Evolutionary conservation across 2,329 filamentous ascomycete genomes (phyloP).

Genomic region (Colletotrichum liaoningense): DNA sequence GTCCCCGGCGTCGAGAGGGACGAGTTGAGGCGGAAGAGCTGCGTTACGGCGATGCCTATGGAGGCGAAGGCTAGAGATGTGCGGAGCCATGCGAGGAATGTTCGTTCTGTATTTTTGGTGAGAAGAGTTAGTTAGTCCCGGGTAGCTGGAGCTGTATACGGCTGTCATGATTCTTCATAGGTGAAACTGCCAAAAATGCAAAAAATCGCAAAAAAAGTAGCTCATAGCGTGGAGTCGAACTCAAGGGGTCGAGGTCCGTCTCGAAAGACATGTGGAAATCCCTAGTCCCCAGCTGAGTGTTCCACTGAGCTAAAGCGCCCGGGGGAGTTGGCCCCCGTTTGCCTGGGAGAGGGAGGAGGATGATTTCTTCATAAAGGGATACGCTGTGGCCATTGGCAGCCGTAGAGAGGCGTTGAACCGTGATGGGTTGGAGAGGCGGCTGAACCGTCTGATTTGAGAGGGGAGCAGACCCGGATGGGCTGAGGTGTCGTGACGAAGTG

Average conservation of each 20-base stretch:
- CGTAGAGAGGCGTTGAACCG: too few relatives aligned
- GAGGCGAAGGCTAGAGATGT: constrained; percentile 85
- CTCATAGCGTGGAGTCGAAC: not conserved
- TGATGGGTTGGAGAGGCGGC: not conserved
- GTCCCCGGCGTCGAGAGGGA: constrained; percentile 55
- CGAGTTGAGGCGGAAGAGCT: constrained; percentile 86
- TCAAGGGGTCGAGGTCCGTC: not conserved
- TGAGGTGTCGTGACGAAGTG: too few relatives aligned
- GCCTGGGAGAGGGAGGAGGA: not conserved
- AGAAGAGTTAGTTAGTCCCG: too few relatives aligned
- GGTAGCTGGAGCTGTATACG: not conserved
- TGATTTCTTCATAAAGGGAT: not conserved
- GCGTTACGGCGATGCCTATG: constrained; percentile 86
- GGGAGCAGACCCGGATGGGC: too few relatives aligned
- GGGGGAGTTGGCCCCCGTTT: too few relatives aligned
- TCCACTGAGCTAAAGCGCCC: not conserved
- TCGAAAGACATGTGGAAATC: not conserved
- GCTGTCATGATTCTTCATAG: not conserved
- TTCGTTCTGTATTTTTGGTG: constrained; percentile 69
- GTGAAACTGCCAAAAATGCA: not conserved
- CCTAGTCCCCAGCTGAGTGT: not conserved
- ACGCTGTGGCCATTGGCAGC: too few relatives aligned
- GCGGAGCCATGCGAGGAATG: constrained; percentile 86
- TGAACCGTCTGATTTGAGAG: too few relatives aligned
- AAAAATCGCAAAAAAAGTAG: too few relatives aligned